Conservation (phyloP, 192 early-diverging fungal species). For the Chytriomyces hyalinus region DNA sequence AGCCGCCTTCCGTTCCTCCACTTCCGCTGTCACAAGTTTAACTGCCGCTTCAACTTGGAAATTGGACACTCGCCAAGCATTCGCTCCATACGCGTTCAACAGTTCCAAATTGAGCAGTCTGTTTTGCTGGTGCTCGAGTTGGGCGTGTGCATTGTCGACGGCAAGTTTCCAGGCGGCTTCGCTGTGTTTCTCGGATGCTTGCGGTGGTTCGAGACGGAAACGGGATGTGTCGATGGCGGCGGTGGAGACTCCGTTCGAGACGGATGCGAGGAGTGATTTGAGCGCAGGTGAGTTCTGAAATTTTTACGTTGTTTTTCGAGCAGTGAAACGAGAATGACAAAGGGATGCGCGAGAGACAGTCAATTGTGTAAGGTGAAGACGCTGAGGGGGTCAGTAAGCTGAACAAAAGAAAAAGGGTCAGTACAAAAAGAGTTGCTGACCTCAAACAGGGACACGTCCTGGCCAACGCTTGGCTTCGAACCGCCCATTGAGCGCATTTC, state of each 20-base stretch:
- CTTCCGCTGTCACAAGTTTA: slow-evolving; percentile 38
- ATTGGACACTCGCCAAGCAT: slow-evolving; percentile 53
- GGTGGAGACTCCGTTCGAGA: slow-evolving; percentile 6
- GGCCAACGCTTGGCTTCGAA: slow-evolving; percentile 1
- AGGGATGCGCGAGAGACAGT: too few relatives aligned
- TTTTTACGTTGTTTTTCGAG: not conserved
- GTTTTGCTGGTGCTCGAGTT: slow-evolving; percentile 52
- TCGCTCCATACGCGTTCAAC: slow-evolving; percentile 50
- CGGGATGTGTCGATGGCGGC: slow-evolving; percentile 42
- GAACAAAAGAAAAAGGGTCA: not conserved
- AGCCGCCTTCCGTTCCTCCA: slow-evolving; percentile 14
- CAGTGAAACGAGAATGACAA: not conserved
- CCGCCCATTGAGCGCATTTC: slow-evolving; percentile 2
- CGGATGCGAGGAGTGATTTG: slow-evolving; percentile 17
- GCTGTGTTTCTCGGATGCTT: not conserved
- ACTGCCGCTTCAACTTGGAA: slow-evolving; percentile 47
- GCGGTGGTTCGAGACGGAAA: slow-evolving; percentile 43
- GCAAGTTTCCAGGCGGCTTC: slow-evolving; percentile 39
- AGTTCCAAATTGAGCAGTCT: slow-evolving; percentile 57
- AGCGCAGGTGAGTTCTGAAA: not conserved
- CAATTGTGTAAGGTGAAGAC: too few relatives aligned
- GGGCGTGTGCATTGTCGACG: slow-evolving; percentile 54
- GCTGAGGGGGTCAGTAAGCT: not conserved
- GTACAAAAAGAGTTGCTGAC: slow-evolving; percentile 3
- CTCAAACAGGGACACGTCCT: slow-evolving; percentile 25